These are phyloP conservation scores for Microthlaspi erraticum DNA, from an alignment of 345 rosid genomes.

Conservation along the genomic window DNA sequence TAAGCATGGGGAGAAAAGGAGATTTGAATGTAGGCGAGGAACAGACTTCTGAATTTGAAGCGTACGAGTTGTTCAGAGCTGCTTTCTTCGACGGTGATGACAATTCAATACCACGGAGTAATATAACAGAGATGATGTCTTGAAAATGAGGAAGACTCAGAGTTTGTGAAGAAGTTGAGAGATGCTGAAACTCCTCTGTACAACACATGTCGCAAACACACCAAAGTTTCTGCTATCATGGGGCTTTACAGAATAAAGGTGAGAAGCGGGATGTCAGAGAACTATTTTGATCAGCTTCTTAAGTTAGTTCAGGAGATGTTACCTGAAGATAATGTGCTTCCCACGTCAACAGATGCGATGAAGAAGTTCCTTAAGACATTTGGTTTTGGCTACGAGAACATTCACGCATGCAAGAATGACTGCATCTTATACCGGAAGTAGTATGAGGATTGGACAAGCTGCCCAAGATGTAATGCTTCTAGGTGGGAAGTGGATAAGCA, in stretches of 20 bases:
- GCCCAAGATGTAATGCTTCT: not conserved
- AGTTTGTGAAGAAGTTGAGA: not conserved
- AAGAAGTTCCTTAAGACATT: not conserved
- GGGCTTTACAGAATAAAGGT: not conserved
- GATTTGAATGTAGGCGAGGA: not conserved
- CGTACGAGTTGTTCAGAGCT: slow-evolving; percentile 11
- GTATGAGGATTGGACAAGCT: not conserved
- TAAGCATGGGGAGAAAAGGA: not conserved
- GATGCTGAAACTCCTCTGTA: not conserved
- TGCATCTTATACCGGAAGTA: not conserved
- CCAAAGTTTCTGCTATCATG: slow-evolving; percentile 9
- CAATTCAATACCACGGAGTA: not conserved
- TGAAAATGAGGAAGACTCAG: not conserved
- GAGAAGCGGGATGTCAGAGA: not conserved
- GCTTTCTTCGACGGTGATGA: not conserved
- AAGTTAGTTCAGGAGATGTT: not conserved
- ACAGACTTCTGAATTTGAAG: not conserved
- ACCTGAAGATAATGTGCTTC: not conserved
- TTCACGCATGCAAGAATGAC: not conserved
- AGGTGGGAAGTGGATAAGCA: too few species aligned
- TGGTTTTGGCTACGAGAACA: not conserved
- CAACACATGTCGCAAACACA: not conserved
- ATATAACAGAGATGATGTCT: not conserved
- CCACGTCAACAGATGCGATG: not conserved
- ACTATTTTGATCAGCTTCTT: not conserved